Percentiles rank a stretch among this genome's conserved stretches.
phyloP scores from a whole-genome alignment of 2,329 filamentous ascomycete genomes.

The Sporothrix euskadiensis region DNA sequence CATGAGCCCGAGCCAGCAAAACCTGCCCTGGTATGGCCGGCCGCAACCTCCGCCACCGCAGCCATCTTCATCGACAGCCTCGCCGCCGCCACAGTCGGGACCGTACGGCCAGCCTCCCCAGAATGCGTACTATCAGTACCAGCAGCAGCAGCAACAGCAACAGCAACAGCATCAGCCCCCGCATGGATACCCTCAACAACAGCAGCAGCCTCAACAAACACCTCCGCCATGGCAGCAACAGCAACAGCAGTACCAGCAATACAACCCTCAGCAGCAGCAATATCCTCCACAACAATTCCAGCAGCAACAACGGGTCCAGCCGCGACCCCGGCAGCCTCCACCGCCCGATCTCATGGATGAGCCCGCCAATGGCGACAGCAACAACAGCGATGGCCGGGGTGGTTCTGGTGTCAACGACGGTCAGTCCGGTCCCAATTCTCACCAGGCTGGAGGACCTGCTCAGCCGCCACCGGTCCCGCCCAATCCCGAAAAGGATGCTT shows the following conservation, averaged over 20 bases:
- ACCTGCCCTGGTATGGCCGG: conserved; percentile 30
- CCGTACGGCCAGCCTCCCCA: conserved; percentile 26
- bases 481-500: conserved; percentile 91
- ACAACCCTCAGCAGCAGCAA: conserved; percentile 32
- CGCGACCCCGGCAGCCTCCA: conserved; percentile 45
- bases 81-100: conserved; percentile 25
- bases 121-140: conserved; percentile 38
- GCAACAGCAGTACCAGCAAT: conserved; percentile 35
- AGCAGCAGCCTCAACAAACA: conserved; percentile 32
- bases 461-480: conserved; percentile 83
- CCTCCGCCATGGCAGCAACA: conserved; percentile 29
- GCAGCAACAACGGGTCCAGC: conserved; percentile 38
- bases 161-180: conserved; percentile 31
- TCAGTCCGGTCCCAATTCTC: conserved; percentile 42
- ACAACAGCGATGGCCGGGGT: background rate
- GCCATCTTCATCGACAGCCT: conserved; percentile 30
- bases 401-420: background rate
- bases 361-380: conserved; percentile 38
- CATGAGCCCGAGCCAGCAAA: conserved; percentile 35
- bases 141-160: conserved; percentile 33
- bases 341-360: conserved; percentile 60
- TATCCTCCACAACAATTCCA: conserved; percentile 29
- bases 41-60: conserved; percentile 25
- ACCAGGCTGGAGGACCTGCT: conserved; percentile 37
- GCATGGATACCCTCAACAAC: conserved; percentile 32